Evolutionary conservation across 495 filamentous ascomycete species (phyloP), one percentile per base, ranked within the genome.

Genomic region (Cetradonia linearis): DNA sequence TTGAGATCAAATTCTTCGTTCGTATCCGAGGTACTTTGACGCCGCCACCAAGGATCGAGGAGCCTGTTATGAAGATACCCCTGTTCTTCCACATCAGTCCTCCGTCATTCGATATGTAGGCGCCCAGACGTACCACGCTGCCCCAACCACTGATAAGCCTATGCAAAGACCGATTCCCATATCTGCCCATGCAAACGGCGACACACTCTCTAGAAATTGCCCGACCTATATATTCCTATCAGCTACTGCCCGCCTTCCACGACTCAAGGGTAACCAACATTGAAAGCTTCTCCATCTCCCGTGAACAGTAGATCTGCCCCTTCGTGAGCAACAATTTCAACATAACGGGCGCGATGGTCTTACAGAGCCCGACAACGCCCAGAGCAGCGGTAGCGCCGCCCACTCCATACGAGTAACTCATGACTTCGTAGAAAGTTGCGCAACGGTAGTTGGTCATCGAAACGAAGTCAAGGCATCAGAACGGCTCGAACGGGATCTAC

Each of bases 1-100:
- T 97, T 66, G 94, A 97, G 70, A 99, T 96, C 62, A 99, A 72
- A 76, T 97, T 99, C 83, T 99, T 99, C 56, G 94, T 99, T 66
- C 92, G 87, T 71, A 99, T 97, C 65, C 93, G 83, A 23, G 93
- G 94, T 31, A 94, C 93, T 67, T 86, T 87, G 70, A 99, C 94
- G 74, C 94, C 94, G 62, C 87, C 94, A 62, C 94, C 94, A 63
- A 99, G 79, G 70, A 99, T 99, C 54, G 91, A 96, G n/a, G 91
- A 95, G 67, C 94, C 94, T 13, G 93, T 96, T 56, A 96, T 89
- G 77, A 99, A 91, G 73, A 99, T 99, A 69, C 94, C 94, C 93
- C 92, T 97, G 62, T 16, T 23, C 2, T 49, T 20, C 7, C 9
- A 61, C 34, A 67, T 58, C 14, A 53, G 14, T 28, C 23, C n/a